These are phyloP conservation scores for Neurospora sp. DNA, from an alignment of 495 filamentous ascomycete genomes.

Conservation along the genomic window DNA sequence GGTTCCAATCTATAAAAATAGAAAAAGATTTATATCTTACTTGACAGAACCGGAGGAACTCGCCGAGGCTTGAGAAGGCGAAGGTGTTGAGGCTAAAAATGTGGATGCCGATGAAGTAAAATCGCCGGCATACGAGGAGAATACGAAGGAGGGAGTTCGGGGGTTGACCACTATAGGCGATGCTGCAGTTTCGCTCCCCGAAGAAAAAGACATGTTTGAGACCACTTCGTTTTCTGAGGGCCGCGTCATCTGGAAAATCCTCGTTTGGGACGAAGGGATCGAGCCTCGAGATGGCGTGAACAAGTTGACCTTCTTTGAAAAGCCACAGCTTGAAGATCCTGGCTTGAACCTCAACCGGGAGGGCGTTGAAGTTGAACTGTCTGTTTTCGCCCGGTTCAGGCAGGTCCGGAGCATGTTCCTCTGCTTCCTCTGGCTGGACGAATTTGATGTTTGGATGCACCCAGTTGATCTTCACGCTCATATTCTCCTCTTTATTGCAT, in stretches of 20 bases:
- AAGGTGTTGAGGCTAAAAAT: slow-evolving; percentile 37
- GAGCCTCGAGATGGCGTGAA: slow-evolving; percentile 33
- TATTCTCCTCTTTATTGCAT: slow-evolving; percentile 27
- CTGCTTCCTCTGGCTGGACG: neutral
- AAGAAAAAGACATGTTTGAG: slow-evolving; percentile 24
- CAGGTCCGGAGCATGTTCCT: no score
- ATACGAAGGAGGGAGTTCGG: slow-evolving; percentile 17
- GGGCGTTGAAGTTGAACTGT: slow-evolving; percentile 17
- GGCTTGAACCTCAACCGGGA: slow-evolving; percentile 19
- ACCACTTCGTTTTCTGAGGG: slow-evolving; percentile 7
- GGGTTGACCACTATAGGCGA: slow-evolving; percentile 11
- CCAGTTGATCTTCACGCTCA: slow-evolving; percentile 11
- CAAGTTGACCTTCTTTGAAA: slow-evolving; percentile 10
- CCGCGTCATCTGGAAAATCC: slow-evolving; percentile 7
- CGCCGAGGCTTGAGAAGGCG: slow-evolving; percentile 34
- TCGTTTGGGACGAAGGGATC: slow-evolving; percentile 19
- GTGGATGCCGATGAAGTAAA: slow-evolving; percentile 24
- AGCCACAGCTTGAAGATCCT: slow-evolving; percentile 22
- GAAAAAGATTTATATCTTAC: no score
- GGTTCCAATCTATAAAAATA: no score
- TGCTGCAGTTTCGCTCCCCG: slow-evolving; percentile 14
- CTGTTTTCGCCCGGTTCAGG: neutral
- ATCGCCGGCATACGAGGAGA: slow-evolving; percentile 23
- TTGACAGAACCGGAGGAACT: slow-evolving; percentile 28
- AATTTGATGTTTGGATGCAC: slow-evolving; percentile 21